phyloP scores from a whole-genome alignment of 208 protist genomes.

The Trypanosoma melophagium region DNA sequence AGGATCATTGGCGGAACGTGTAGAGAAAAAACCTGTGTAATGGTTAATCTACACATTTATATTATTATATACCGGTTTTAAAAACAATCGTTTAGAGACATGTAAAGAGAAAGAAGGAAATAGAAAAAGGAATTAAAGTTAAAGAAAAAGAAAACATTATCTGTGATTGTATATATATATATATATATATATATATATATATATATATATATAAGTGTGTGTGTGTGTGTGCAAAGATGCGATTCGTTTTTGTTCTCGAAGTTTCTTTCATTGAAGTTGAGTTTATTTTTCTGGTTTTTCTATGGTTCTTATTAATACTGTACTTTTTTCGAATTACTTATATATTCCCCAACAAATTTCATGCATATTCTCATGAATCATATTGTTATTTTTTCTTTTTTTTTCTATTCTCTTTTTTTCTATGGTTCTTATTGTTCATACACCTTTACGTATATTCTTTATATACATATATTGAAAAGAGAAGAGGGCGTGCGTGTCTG shows the following conservation, averaged over 20 bases:
- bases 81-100: no score
- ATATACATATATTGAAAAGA: background rate
- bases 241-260: no score
- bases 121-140: no score
- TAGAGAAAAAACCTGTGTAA: slow-evolving; percentile 12
- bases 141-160: no score
- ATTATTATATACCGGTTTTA: no score
- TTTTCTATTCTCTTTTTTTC: background rate
- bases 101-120: no score
- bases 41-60: background rate
- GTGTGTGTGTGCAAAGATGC: no score
- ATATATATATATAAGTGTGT: no score
- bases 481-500: background rate
- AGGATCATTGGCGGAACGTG: background rate
- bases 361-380: background rate
- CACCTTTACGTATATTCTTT: background rate
- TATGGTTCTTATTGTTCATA: background rate
- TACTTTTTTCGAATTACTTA: background rate
- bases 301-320: background rate
- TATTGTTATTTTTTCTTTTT: background rate
- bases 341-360: background rate
- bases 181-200: no score
- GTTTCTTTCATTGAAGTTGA: background rate
- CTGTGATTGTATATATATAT: no score
- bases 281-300: background rate